Conservation (phyloP, 108 stramenopile genomes). For the Epithemia pelagica region DNA sequence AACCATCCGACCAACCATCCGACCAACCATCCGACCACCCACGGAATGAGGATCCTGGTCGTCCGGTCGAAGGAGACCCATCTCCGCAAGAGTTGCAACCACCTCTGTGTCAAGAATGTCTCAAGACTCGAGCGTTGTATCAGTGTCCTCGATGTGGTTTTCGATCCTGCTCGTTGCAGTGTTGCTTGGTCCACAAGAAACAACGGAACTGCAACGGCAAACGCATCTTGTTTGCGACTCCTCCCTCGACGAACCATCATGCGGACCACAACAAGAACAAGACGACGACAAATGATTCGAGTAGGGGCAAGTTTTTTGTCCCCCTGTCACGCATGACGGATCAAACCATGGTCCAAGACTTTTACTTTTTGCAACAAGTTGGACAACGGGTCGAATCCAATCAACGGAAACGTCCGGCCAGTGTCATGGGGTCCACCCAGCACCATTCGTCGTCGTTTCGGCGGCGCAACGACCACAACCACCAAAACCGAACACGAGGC, state of each 20-base stretch:
- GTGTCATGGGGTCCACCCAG: constrained; percentile 6
- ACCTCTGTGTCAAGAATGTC: constrained; percentile 45
- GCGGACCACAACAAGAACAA: not conserved
- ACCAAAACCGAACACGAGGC: not conserved
- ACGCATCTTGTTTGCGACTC: constrained; percentile 50
- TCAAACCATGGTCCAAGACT: constrained; percentile 54
- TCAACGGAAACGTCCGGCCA: constrained; percentile 33
- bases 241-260: constrained; percentile 17
- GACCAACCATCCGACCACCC: too few relatives aligned
- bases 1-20: too few relatives aligned
- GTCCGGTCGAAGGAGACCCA: too few relatives aligned
- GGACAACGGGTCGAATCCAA: constrained; percentile 34
- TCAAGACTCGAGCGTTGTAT: constrained; percentile 31
- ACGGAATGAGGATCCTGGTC: too few relatives aligned
- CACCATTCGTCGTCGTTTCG: not conserved
- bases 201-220: constrained; percentile 54
- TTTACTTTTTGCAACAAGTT: constrained; percentile 73
- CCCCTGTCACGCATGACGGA: constrained; percentile 42
- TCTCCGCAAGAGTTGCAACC: too few relatives aligned
- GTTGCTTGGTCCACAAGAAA: constrained; percentile 50
- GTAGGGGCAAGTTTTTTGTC: constrained; percentile 1
- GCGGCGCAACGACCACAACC: constrained; percentile 8
- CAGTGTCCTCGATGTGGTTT: constrained; percentile 52
- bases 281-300: not conserved
- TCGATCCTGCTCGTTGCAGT: constrained; percentile 55